These are phyloP conservation scores for Hygrocybe coccinea DNA, from an alignment of 768 basidiomycete genomes.

Conservation along the genomic window DNA sequence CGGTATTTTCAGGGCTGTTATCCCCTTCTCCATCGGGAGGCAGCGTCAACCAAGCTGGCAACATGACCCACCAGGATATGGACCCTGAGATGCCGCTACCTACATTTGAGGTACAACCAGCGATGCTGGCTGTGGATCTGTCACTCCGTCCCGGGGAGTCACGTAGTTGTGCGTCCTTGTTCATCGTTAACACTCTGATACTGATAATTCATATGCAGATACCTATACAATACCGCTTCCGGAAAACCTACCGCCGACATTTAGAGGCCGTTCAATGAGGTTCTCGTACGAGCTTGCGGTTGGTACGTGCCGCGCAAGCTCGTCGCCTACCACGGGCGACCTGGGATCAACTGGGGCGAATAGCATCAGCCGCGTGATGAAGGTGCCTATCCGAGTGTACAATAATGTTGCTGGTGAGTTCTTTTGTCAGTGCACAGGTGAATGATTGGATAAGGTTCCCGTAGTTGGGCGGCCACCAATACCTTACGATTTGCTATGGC, in stretches of 20 bases:
- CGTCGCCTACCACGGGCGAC: slow-evolving; percentile 25
- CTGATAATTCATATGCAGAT: slow-evolving; percentile 43
- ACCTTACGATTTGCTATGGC: slow-evolving; percentile 84
- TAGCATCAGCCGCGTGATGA: slow-evolving; percentile 73
- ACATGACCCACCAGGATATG: slow-evolving; percentile 40
- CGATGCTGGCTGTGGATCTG: slow-evolving; percentile 88
- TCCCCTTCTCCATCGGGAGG: slow-evolving; percentile 4
- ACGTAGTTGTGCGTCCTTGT: slow-evolving; percentile 61
- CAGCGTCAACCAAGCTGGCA: slow-evolving; percentile 14
- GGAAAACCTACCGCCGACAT: slow-evolving; percentile 81
- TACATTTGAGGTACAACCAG: slow-evolving; percentile 78
- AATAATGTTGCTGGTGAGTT: slow-evolving; percentile 74
- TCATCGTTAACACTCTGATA: not conserved
- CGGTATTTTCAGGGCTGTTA: slow-evolving; percentile 11
- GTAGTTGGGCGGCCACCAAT: slow-evolving; percentile 50
- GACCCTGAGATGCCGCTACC: slow-evolving; percentile 68
- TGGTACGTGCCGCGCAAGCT: slow-evolving; percentile 69
- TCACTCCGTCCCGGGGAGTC: slow-evolving; percentile 78
- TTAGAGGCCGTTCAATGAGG: slow-evolving; percentile 72
- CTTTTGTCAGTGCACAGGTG: not conserved
- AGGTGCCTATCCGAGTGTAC: slow-evolving; percentile 87
- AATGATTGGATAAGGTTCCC: slow-evolving; percentile 5
- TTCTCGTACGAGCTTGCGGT: slow-evolving; percentile 91
- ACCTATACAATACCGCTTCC: slow-evolving; percentile 77
- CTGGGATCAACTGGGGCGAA: slow-evolving; percentile 36